These are phyloP conservation scores for Hygrophoropsis aurantiaca DNA, from an alignment of 768 basidiomycete genomes.

Conservation along the genomic window DNA sequence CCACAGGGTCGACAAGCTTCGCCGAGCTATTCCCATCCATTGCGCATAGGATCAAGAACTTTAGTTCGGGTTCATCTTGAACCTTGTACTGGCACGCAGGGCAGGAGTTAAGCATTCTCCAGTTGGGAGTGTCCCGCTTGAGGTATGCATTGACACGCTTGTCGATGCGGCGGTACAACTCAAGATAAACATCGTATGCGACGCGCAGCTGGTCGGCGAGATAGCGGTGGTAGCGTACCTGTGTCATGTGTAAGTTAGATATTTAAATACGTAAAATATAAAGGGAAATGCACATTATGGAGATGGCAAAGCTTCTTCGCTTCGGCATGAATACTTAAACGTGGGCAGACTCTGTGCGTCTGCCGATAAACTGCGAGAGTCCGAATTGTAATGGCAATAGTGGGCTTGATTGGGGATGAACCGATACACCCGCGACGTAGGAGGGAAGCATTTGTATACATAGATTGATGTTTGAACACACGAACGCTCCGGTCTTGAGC, in stretches of 20 bases:
- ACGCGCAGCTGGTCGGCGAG: too few relatives aligned
- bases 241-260: slow-evolving; percentile 23
- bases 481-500: too few relatives aligned
- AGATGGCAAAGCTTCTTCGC: slow-evolving; percentile 24
- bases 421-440: neutral
- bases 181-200: slow-evolving; percentile 38
- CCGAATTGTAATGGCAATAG: slow-evolving; percentile 20
- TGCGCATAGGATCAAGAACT: too few relatives aligned
- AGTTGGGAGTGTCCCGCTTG: slow-evolving; percentile 26
- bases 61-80: too few relatives aligned
- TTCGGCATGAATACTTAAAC: slow-evolving; percentile 25
- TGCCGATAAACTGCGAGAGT: slow-evolving; percentile 21
- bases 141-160: slow-evolving; percentile 20
- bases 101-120: slow-evolving; percentile 37
- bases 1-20: too few relatives aligned
- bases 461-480: too few relatives aligned
- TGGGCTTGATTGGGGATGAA: slow-evolving; percentile 5
- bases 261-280: slow-evolving; percentile 1
- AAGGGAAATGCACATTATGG: slow-evolving; percentile 14
- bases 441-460: too few relatives aligned
- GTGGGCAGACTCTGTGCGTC: slow-evolving; percentile 12
- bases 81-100: slow-evolving; percentile 37
- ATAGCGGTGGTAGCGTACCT: slow-evolving; percentile 23
- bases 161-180: slow-evolving; percentile 19
- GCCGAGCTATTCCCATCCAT: too few relatives aligned